Conservation (phyloP, 495 filamentous ascomycete species). For the Penicillium goetzii region DNA sequence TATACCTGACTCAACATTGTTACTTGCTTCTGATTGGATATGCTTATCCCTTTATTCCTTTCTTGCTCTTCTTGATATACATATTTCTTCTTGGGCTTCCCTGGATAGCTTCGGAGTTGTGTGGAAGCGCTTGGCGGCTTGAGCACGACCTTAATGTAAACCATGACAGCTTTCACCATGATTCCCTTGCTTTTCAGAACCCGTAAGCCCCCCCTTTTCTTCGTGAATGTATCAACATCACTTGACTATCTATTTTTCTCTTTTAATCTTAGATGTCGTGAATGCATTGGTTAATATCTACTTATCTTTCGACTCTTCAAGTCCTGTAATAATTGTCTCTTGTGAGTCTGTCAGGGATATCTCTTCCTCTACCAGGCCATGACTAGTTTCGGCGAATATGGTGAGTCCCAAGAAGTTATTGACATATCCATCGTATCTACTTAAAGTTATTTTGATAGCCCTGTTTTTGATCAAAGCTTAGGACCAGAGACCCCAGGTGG, state of each 20-base stretch:
- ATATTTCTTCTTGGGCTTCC: constrained; percentile 42
- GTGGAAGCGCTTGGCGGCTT: constrained; percentile 50
- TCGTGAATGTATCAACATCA: constrained; percentile 33
- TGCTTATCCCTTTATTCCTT: constrained; percentile 32
- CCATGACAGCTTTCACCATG: constrained; percentile 47
- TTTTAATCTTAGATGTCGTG: constrained; percentile 22
- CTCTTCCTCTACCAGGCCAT: too few relatives aligned
- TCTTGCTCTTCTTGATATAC: constrained; percentile 35
- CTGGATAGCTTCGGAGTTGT: constrained; percentile 49
- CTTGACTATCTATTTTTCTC: constrained; percentile 22
- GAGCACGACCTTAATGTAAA: constrained; percentile 54
- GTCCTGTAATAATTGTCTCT: not conserved
- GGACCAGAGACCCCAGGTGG: not conserved
- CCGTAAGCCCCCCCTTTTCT: constrained; percentile 25
- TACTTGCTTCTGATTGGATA: constrained; percentile 38
- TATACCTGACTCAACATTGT: constrained; percentile 31
- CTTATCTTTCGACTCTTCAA: not conserved
- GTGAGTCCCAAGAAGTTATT: not conserved
- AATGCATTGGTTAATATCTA: not conserved
- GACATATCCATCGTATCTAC: not conserved
- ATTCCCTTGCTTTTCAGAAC: constrained; percentile 33
- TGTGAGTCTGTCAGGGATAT: too few relatives aligned
- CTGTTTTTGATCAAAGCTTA: not conserved
- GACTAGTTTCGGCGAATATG: too few relatives aligned
- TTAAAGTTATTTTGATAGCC: not conserved